phyloP scores from a whole-genome alignment of 2,329 filamentous ascomycete species.

The Coniosporium tulheliwenetii region DNA sequence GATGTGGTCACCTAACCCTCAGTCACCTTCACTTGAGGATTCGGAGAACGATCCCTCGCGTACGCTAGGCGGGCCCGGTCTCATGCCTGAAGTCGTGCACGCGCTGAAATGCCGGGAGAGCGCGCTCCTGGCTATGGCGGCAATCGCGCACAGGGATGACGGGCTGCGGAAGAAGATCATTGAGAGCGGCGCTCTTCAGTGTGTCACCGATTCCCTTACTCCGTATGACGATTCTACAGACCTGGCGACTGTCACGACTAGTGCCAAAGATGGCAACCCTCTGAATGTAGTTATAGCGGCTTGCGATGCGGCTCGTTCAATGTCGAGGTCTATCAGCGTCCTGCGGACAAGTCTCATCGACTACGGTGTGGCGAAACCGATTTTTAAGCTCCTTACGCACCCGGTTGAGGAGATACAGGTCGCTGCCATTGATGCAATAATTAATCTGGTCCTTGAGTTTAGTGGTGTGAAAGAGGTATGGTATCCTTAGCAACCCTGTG shows the following conservation, averaged over 20 bases:
- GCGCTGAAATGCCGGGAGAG: slow-evolving; percentile 63
- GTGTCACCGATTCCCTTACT: slow-evolving; percentile 70
- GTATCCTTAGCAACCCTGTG: slow-evolving; percentile 5
- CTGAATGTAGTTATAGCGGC: slow-evolving; percentile 67
- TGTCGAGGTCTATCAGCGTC: slow-evolving; percentile 73
- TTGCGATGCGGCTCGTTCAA: slow-evolving; percentile 63
- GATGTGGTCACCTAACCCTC: slow-evolving; percentile 36
- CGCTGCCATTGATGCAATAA: slow-evolving; percentile 69
- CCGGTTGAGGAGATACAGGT: slow-evolving; percentile 65
- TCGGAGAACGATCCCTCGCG: slow-evolving; percentile 15
- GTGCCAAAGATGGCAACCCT: slow-evolving; percentile 57
- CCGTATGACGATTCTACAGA: slow-evolving; percentile 33
- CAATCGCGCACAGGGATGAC: slow-evolving; percentile 67
- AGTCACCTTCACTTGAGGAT: slow-evolving; percentile 8
- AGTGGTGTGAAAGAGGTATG: slow-evolving; percentile 81
- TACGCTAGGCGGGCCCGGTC: slow-evolving; percentile 44
- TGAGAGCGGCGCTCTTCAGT: slow-evolving; percentile 63
- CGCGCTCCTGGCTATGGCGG: slow-evolving; percentile 64
- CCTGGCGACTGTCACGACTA: slow-evolving; percentile 12
- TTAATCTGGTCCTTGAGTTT: slow-evolving; percentile 74
- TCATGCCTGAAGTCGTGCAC: slow-evolving; percentile 47
- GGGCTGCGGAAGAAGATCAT: slow-evolving; percentile 70
- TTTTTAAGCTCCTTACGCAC: slow-evolving; percentile 62
- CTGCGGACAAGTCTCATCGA: slow-evolving; percentile 80
- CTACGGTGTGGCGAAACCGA: slow-evolving; percentile 60